Evolutionary conservation across 176 grass and related monocot species (phyloP).

Genomic region (Phyllostachys edulis): DNA sequence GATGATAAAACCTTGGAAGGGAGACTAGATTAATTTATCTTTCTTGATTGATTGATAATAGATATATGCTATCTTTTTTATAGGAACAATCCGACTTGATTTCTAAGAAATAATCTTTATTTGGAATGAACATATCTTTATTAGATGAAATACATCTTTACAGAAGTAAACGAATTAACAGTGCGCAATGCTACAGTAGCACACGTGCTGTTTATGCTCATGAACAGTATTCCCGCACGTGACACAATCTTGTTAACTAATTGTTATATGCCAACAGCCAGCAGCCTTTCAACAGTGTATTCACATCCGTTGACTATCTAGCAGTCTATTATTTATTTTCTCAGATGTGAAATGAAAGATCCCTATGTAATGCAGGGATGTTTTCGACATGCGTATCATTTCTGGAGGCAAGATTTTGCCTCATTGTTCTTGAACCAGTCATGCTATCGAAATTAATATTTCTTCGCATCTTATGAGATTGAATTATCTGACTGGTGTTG

Average conservation of each 20-base stretch:
- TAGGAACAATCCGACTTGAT: too few relatives aligned
- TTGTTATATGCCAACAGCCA: constrained; percentile 9
- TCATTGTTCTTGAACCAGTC: background rate
- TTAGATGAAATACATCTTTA: too few relatives aligned
- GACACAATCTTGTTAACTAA: constrained; percentile 24
- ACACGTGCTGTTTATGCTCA: too few relatives aligned
- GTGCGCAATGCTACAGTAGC: too few relatives aligned
- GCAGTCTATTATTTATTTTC: background rate
- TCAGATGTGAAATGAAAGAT: constrained; percentile 19
- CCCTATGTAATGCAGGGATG: background rate
- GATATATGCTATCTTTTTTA: too few relatives aligned
- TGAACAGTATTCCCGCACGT: too few relatives aligned
- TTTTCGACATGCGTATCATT: background rate
- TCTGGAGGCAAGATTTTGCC: background rate
- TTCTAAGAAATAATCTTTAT: too few relatives aligned
- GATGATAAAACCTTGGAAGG: too few relatives aligned
- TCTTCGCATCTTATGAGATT: background rate
- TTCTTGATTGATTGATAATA: too few relatives aligned
- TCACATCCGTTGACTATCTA: background rate
- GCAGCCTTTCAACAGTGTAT: constrained; percentile 13
- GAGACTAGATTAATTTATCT: too few relatives aligned
- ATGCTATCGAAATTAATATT: background rate
- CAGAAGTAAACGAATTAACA: too few relatives aligned
- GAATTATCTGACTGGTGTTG: background rate
- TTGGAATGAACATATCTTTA: too few relatives aligned